Evolutionary conservation across 1,139 yeast species (phyloP).

Genomic region (Ogataea hybrid): DNA sequence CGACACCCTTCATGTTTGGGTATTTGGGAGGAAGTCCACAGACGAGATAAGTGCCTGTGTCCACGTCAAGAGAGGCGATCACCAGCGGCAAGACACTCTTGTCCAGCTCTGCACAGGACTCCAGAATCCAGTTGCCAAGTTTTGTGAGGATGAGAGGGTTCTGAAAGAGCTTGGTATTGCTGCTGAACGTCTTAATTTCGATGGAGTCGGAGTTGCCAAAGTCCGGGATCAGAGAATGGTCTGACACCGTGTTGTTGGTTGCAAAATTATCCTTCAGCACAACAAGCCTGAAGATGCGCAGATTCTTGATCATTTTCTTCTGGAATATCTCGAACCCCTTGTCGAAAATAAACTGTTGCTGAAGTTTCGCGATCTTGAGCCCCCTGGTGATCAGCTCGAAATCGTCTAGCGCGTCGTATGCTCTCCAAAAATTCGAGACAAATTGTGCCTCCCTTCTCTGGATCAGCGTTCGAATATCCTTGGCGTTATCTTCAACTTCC

Average conservation of each 20-base stretch:
- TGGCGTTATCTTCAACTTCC: too few relatives aligned
- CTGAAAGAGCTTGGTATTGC: constrained; percentile 65
- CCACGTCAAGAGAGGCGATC: constrained; percentile 76
- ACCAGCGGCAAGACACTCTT: constrained; percentile 76
- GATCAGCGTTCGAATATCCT: too few relatives aligned
- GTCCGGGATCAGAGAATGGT: constrained; percentile 10
- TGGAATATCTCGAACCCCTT: constrained; percentile 84
- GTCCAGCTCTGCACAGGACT: constrained; percentile 82
- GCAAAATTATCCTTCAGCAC: constrained; percentile 70
- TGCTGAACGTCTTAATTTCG: constrained; percentile 33
- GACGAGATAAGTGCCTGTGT: too few relatives aligned
- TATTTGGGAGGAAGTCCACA: too few relatives aligned
- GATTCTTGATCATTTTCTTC: constrained; percentile 72
- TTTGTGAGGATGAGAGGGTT: constrained; percentile 85
- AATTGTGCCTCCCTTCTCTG: too few relatives aligned
- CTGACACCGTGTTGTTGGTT: constrained; percentile 24
- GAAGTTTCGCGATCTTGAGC: too few relatives aligned
- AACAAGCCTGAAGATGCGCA: constrained; percentile 79
- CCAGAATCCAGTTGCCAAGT: constrained; percentile 88
- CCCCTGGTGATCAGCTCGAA: too few relatives aligned
- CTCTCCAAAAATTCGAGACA: too few relatives aligned
- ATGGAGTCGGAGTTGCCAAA: constrained; percentile 29
- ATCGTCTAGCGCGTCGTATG: too few relatives aligned
- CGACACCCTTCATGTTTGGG: too few relatives aligned
- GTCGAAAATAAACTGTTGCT: too few relatives aligned